phyloP scores from a whole-genome alignment of 768 basidiomycete species.

The Leccinum subgranulosum region DNA sequence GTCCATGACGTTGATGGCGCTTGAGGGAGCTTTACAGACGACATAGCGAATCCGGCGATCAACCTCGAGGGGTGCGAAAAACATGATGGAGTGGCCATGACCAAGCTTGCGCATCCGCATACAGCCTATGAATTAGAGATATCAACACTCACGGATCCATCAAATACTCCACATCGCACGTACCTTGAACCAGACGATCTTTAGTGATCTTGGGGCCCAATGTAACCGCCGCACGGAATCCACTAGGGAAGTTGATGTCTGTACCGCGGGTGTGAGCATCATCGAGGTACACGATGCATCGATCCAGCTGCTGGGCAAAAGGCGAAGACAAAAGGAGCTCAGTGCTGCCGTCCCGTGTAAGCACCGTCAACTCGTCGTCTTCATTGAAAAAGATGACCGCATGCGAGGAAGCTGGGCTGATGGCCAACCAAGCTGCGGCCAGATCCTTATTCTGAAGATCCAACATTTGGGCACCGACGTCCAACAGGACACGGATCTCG shows the following conservation, averaged over 20 bases:
- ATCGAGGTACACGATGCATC: conserved; percentile 37
- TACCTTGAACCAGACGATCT: conserved; percentile 36
- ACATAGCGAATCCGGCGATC: background rate
- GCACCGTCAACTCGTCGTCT: conserved; percentile 34
- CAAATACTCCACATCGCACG: background rate
- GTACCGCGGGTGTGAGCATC: conserved; percentile 41
- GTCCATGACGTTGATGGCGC: background rate
- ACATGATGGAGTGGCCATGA: background rate
- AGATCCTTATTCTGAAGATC: conserved; percentile 45
- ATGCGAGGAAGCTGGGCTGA: conserved; percentile 2
- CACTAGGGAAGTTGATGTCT: conserved; percentile 34
- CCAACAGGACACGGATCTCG: conserved; percentile 45
- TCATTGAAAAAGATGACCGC: conserved; percentile 35
- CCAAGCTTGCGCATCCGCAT: background rate
- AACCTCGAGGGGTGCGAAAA: background rate
- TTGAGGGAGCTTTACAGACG: background rate
- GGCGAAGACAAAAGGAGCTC: conserved; percentile 33
- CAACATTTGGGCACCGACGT: conserved; percentile 57
- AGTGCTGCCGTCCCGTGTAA: conserved; percentile 26
- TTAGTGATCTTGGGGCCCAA: conserved; percentile 38
- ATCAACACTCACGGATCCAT: background rate
- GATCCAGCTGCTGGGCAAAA: conserved; percentile 32
- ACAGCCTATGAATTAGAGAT: background rate
- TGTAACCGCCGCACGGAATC: conserved; percentile 36
- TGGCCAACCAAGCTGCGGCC: conserved; percentile 39